Evolutionary conservation across 2,329 filamentous ascomycete species (phyloP).

Genomic region (Stemphylium beticola): DNA sequence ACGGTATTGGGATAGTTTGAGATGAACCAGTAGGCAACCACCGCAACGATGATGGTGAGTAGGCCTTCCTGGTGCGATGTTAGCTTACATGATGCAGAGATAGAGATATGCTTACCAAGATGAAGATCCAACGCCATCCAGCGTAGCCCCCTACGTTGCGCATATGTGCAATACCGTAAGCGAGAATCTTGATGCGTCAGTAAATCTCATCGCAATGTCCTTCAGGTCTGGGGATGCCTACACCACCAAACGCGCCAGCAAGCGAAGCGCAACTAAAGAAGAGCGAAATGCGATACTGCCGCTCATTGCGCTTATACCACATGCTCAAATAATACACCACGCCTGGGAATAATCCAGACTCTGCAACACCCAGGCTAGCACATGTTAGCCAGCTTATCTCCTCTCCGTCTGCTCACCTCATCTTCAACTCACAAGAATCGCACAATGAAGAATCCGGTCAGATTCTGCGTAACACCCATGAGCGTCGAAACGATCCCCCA

Average conservation of each 20-base stretch:
- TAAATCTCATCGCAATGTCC: background rate
- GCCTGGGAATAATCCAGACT: constrained; percentile 48
- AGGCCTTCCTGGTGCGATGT: constrained; percentile 41
- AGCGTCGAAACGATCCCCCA: constrained; percentile 60
- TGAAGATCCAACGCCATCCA: constrained; percentile 53
- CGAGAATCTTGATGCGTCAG: constrained; percentile 27
- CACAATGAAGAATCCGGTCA: constrained; percentile 54
- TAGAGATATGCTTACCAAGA: constrained; percentile 34
- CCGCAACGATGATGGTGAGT: constrained; percentile 44
- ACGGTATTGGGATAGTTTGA: constrained; percentile 69
- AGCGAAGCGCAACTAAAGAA: constrained; percentile 66
- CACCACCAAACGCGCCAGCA: constrained; percentile 66
- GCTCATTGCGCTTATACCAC: constrained; percentile 67
- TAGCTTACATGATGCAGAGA: background rate
- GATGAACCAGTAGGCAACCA: constrained; percentile 62
- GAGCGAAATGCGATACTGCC: constrained; percentile 64
- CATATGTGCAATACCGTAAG: constrained; percentile 66
- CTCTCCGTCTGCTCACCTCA: background rate
- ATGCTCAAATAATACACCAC: constrained; percentile 64
- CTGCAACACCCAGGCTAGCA: constrained; percentile 41
- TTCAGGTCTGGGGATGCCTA: constrained; percentile 33
- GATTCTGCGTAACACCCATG: constrained; percentile 57
- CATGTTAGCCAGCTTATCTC: background rate
- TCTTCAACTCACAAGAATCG: constrained; percentile 53
- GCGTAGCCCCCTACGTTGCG: constrained; percentile 58